Conservation (phyloP, 768 basidiomycete species). For the Boletus rubescentipes region DNA sequence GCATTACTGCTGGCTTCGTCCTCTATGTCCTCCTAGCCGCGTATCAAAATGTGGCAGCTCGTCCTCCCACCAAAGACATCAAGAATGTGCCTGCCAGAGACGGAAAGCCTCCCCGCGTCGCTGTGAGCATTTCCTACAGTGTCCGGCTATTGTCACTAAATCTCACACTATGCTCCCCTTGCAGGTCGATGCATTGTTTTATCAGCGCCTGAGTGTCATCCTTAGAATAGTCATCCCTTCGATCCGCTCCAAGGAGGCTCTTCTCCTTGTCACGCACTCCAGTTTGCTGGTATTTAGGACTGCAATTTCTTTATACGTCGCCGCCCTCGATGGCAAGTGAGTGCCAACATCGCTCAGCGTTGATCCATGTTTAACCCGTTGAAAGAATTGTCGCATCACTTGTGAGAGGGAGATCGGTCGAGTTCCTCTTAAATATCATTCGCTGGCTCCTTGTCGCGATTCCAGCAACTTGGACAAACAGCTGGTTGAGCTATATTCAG, state of each 20-base stretch:
- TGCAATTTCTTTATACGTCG: conserved; percentile 91
- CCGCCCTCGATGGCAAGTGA: conserved; percentile 87
- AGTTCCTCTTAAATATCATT: conserved; percentile 82
- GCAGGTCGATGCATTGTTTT: conserved; percentile 91
- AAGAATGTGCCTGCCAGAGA: conserved; percentile 23
- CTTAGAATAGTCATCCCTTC: conserved; percentile 88
- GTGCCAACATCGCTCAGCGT: conserved; percentile 24
- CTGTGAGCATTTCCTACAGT: conserved; percentile 45
- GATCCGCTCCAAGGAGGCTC: conserved; percentile 81
- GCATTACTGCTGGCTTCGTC: conserved; percentile 68
- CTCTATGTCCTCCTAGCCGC: conserved; percentile 67
- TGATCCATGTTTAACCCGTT: neutral
- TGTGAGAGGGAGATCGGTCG: conserved; percentile 76
- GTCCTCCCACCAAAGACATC: conserved; percentile 30
- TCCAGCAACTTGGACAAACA: conserved; percentile 91
- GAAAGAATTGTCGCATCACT: conserved; percentile 90
- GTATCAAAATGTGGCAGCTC: conserved; percentile 54
- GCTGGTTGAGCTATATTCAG: conserved; percentile 91
- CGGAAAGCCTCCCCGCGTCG: conserved; percentile 59
- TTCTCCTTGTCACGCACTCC: conserved; percentile 86
- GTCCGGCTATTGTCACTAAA: neutral
- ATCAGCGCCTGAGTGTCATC: conserved; percentile 71
- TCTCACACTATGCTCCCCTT: neutral
- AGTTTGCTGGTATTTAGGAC: conserved; percentile 87
- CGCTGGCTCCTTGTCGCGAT: conserved; percentile 91